A percentile compares a stretch with the other conserved stretches of the same genome.
These are phyloP conservation scores for Hortaea sp. DNA, from an alignment of 2,329 filamentous ascomycete genomes.

Conservation along the genomic window DNA sequence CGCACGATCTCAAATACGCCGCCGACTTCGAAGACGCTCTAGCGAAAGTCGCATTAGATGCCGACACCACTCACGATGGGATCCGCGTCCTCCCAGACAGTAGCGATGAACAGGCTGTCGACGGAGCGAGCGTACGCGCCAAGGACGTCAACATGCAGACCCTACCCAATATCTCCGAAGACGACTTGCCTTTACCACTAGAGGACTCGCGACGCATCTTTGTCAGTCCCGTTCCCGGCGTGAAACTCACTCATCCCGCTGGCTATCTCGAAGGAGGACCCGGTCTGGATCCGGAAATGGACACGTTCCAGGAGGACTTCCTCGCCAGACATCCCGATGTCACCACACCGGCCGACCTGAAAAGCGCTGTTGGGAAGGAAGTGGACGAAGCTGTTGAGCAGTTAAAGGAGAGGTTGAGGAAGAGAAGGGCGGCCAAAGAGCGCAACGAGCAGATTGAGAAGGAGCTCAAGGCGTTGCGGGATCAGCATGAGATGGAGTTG, in stretches of 20 bases:
- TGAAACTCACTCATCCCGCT: slow-evolving; percentile 35
- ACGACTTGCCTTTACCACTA: slow-evolving; percentile 34
- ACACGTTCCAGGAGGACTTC: slow-evolving; percentile 32
- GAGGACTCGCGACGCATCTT: slow-evolving; percentile 33
- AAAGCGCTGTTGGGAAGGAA: slow-evolving; percentile 22
- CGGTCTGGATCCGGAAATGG: slow-evolving; percentile 28
- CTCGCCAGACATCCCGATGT: slow-evolving; percentile 26
- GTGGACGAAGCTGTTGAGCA: slow-evolving; percentile 20
- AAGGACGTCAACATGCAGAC: slow-evolving; percentile 15
- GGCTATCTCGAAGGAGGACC: slow-evolving; percentile 41
- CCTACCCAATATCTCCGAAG: slow-evolving; percentile 19
- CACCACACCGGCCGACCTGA: slow-evolving; percentile 26
- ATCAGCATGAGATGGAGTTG: slow-evolving; percentile 36
- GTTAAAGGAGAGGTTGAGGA: slow-evolving; percentile 23
- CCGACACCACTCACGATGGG: slow-evolving; percentile 11
- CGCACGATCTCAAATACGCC: slow-evolving; percentile 34
- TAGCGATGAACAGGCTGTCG: slow-evolving; percentile 16
- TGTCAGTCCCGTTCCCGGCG: slow-evolving; percentile 32
- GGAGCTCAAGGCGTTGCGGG: slow-evolving; percentile 32
- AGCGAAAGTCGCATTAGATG: slow-evolving; percentile 29
- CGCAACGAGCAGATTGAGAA: slow-evolving; percentile 33
- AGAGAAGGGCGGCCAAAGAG: slow-evolving; percentile 29
- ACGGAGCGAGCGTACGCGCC: slow-evolving; percentile 18
- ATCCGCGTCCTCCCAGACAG: slow-evolving; percentile 18
- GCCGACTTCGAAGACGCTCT: slow-evolving; percentile 36